These are phyloP conservation scores for Citeromyces siamensis DNA, from an alignment of 1,139 yeast genomes.

Conservation along the genomic window DNA sequence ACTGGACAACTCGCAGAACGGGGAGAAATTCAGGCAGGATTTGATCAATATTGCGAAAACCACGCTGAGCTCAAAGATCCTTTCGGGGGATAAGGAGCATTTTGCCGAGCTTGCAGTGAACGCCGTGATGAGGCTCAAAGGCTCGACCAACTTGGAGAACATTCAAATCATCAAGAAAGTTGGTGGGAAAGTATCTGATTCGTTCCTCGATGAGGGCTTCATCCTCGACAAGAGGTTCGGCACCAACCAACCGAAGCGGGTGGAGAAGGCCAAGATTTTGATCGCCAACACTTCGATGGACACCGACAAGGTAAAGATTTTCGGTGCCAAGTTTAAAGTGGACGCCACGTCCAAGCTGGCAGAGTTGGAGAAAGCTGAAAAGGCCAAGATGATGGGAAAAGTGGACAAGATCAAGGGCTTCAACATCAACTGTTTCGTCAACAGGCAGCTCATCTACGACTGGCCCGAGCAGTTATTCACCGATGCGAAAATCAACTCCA, in stretches of 20 bases:
- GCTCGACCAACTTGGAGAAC: constrained; percentile 89
- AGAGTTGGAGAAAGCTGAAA: constrained; percentile 91
- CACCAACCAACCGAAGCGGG: constrained; percentile 80
- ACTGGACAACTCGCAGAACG: constrained; percentile 55
- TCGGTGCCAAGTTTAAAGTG: constrained; percentile 96
- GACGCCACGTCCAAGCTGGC: constrained; percentile 93
- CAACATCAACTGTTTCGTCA: constrained; percentile 83
- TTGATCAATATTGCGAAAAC: constrained; percentile 83
- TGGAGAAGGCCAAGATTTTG: constrained; percentile 75
- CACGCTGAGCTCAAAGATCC: constrained; percentile 83
- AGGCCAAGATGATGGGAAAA: constrained; percentile 82
- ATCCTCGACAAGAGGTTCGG: constrained; percentile 88
- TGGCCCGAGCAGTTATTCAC: constrained; percentile 95
- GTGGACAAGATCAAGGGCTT: constrained; percentile 77
- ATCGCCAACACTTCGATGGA: constrained; percentile 97
- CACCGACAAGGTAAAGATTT: constrained; percentile 92
- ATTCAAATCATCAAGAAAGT: constrained; percentile 88
- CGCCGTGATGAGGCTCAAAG: constrained; percentile 84
- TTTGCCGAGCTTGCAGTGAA: constrained; percentile 89
- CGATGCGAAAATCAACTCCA: constrained; percentile 78
- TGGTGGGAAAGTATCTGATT: constrained; percentile 88
- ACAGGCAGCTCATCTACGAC: constrained; percentile 93
- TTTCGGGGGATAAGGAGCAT: constrained; percentile 88
- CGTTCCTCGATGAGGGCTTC: constrained; percentile 92
- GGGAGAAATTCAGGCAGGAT: constrained; percentile 62